Base-by-base conservation (phyloP, 2,329 filamentous ascomycete species). In the Xylaria sp. region DNA sequence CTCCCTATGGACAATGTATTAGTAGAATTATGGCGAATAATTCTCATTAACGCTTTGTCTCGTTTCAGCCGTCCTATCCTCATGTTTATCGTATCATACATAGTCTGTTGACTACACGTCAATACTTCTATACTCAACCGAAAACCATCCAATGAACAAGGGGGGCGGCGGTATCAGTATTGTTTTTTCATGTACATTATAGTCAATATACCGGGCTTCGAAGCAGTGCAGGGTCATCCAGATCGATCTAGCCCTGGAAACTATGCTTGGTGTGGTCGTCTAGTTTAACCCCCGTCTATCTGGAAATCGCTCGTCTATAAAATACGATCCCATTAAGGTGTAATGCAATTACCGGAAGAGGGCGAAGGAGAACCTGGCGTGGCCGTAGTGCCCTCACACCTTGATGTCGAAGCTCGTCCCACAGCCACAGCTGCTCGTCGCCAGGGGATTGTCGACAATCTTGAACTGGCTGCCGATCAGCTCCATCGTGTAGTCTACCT, bases 341-440 rank as follows among this genome's bases (percentile, higher is more conserved):
- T 17, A 21, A 42, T 54, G 11, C 14, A 17, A 34, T 55, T 19
- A 55, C 24, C 19, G 24, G 12, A n/a, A 30, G 19, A 53, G 7
- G 4, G 24, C 4, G 17, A 53, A n/a, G 11, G 11, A 9, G 11
- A 3, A 30, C 6, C 3, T 5, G 32, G 14, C n/a, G 5, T 39
- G 21, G 53, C 27, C 11, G 30, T 17, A 8, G 17, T 24, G 30
- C 21, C 4, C 34, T 82, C 60, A 90, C 79, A 87, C 81, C 78
- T 94, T 93, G 72, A 98, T 93, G 82, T 98, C 96, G 81, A 99
- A 99, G 79, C 95, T 98, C 17, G 95, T 98, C 7, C 96, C 96
- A 81, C 96, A 99, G 0, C 96, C 96, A 83, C 96, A 99, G 79
- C 93, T 97, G 81, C 94, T 98, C 66, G 92, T 93, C 4, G 96